Evolutionary conservation across 2,329 filamentous ascomycete species (phyloP).

Genomic region (Alternaria arbusti): DNA sequence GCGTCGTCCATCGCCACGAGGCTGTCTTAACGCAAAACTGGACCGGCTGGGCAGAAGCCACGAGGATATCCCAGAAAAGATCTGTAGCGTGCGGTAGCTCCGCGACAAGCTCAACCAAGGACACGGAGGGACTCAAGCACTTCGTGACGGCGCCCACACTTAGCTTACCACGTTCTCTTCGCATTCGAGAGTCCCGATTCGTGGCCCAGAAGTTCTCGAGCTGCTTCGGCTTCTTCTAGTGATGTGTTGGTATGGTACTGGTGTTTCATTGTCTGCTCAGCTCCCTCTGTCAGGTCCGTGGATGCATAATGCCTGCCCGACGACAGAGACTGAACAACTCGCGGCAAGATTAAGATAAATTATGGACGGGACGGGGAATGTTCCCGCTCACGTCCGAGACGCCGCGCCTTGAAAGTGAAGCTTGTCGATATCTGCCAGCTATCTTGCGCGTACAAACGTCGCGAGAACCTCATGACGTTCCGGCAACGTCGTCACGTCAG

Average conservation of each 20-base stretch:
- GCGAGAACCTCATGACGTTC: background rate
- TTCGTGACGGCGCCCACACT: background rate
- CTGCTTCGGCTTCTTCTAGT: background rate
- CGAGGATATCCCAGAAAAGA: background rate
- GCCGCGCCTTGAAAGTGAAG: background rate
- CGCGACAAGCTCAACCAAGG: background rate
- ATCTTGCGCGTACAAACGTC: background rate
- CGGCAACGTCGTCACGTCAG: background rate
- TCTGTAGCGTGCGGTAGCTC: background rate
- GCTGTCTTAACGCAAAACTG: background rate
- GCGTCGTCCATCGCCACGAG: background rate
- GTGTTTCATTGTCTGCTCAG: background rate
- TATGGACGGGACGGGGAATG: background rate
- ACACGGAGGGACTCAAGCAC: background rate
- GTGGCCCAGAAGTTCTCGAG: background rate
- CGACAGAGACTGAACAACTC: background rate
- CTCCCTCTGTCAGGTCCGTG: background rate
- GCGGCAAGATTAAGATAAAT: background rate
- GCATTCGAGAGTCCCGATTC: background rate
- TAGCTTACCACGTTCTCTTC: background rate
- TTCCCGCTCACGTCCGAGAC: background rate
- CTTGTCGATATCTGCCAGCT: background rate
- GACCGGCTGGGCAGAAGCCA: background rate
- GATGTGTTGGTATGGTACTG: background rate
- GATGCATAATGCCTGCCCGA: background rate